Evolutionary conservation across 1,284 basidiomycete species (phyloP), one percentile per base, ranked within the genome.

Genomic region (Heterobasidion occidentale): DNA sequence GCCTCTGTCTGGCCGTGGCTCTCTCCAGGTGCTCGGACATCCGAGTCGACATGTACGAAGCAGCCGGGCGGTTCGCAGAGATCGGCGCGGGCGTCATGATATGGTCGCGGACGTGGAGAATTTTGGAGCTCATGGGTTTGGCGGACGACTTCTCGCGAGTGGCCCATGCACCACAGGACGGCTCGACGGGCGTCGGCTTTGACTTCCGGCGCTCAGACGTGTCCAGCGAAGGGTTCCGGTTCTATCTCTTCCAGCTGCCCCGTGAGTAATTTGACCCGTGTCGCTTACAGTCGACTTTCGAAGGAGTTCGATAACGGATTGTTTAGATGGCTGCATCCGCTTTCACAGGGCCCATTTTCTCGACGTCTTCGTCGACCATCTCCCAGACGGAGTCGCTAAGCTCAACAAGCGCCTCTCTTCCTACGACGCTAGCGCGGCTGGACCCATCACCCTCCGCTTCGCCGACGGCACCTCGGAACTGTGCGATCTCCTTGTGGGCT

Each of bases 401-500:
- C 74, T 75, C 57, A 67, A 69, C 42, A 75, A 73, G 59, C 67
- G 71, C 14, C 61, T 76, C 17, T 52, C 60, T 12, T 69, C 68
- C 1, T 75, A 74, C 60, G 42, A 44, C 3, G 45, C 45, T 20
- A 20, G 47, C 3, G 34, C 49, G 5, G 46, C 48, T 5, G 51
- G 49, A 6, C 53, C 57, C 12, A 55, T 63, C 7, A 15, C 35
- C 9, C 55, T 67, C 1, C 19, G 50, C 9, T 77, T 78, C 58
- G 63, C 64, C n/a, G 71, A 77, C 53, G 74, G 74, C 3, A 63
- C 67, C 1, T 66, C 56, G 0, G 67, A 67, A 1, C 61, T 61
- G 1, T 77, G 77, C 54, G 77, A 80, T 62, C 51, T 79, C 12
- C 68, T 80, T 7, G 64, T 80, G 35, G 78, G 77, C 1, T 73